Evolutionary conservation across 495 filamentous ascomycete species (phyloP).

Genomic region (Hypoxylon fragiforme): DNA sequence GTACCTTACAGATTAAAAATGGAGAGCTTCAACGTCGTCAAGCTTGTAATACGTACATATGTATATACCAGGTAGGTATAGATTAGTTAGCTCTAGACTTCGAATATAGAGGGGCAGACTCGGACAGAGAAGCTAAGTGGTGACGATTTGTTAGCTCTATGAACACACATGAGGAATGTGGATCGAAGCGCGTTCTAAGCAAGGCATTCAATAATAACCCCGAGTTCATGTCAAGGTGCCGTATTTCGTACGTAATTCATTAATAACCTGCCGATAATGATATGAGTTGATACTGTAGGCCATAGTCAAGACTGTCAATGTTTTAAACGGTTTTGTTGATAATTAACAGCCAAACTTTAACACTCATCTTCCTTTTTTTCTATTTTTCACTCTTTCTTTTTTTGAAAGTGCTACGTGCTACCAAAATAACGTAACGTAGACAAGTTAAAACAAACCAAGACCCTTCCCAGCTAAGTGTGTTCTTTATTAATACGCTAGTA

Average conservation of each 20-base stretch:
- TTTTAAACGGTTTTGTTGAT: background rate
- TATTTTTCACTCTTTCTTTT: background rate
- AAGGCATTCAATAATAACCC: background rate
- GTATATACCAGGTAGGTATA: too few relatives aligned
- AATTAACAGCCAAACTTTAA: background rate
- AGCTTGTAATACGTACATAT: too few relatives aligned
- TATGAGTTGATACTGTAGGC: background rate
- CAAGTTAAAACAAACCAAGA: too few relatives aligned
- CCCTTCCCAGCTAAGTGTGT: too few relatives aligned
- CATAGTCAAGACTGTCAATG: background rate
- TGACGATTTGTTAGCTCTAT: constrained; percentile 24
- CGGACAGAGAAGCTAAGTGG: too few relatives aligned
- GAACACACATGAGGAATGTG: constrained; percentile 6
- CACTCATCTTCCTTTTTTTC: background rate
- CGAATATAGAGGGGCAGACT: constrained; percentile 26
- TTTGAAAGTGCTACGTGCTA: constrained; percentile 26
- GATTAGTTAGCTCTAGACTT: constrained; percentile 2
- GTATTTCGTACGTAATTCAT: constrained; percentile 29
- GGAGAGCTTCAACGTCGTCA: constrained; percentile 13
- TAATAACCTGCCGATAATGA: constrained; percentile 10
- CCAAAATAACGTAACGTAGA: too few relatives aligned
- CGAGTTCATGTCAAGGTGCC: constrained; percentile 3
- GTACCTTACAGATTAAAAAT: constrained; percentile 37
- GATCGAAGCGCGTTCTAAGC: constrained; percentile 1
- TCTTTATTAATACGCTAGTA: too few relatives aligned